These are phyloP conservation scores for Colletotrichum neosansevieriae DNA, from an alignment of 2,329 filamentous ascomycete genomes.

Conservation along the genomic window DNA sequence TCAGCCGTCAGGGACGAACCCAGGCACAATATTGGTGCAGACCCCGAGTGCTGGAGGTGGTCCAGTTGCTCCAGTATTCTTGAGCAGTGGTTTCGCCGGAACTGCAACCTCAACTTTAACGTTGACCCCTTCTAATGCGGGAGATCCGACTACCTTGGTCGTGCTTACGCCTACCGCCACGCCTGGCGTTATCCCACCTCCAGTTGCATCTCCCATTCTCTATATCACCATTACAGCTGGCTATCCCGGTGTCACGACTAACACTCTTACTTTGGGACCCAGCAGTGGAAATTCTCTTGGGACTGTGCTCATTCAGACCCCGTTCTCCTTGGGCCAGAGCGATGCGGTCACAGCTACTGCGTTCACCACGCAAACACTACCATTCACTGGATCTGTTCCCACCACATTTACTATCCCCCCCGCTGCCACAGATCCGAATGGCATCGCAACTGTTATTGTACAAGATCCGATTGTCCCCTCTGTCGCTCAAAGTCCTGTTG, in stretches of 20 bases:
- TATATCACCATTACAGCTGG: slow-evolving; percentile 11
- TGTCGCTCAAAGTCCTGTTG: background rate
- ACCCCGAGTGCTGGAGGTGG: background rate
- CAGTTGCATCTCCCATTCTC: background rate
- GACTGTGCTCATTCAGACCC: slow-evolving; percentile 4
- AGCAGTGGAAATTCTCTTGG: slow-evolving; percentile 3
- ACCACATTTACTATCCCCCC: slow-evolving; percentile 6
- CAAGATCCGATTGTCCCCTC: slow-evolving; percentile 6
- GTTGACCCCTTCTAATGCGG: slow-evolving; percentile 10
- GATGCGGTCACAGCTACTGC: slow-evolving; percentile 5
- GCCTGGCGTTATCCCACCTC: background rate
- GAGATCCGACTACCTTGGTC: slow-evolving; percentile 33
- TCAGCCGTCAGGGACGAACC: slow-evolving; percentile 1
- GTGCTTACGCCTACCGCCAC: slow-evolving; percentile 18
- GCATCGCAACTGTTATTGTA: slow-evolving; percentile 17
- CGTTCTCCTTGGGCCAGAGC: slow-evolving; percentile 10
- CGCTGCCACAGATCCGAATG: slow-evolving; percentile 9
- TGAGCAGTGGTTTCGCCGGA: slow-evolving; percentile 27
- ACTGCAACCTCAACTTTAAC: slow-evolving; percentile 31
- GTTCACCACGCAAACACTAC: slow-evolving; percentile 5
- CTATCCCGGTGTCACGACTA: slow-evolving; percentile 3
- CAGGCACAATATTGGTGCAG: background rate
- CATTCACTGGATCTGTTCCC: slow-evolving; percentile 15
- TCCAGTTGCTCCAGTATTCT: background rate
- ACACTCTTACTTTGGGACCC: slow-evolving; percentile 1